These are phyloP conservation scores for Geranomyces michiganensis DNA, from an alignment of 192 early-diverging fungal genomes.

Conservation along the genomic window DNA sequence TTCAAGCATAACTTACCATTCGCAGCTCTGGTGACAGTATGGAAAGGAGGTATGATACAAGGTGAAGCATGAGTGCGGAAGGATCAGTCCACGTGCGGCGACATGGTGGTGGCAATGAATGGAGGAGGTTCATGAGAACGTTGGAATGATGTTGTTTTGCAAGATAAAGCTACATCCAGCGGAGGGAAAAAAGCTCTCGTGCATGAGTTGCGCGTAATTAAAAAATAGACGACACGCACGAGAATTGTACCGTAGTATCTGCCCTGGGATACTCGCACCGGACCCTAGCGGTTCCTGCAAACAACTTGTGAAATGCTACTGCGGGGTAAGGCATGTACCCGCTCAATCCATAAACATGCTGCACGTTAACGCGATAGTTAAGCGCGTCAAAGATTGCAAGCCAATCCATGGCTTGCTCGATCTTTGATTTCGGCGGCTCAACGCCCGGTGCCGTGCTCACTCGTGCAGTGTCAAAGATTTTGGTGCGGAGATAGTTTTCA, in stretches of 20 bases:
- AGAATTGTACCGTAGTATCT: slow-evolving; percentile 48
- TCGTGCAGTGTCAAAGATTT: slow-evolving; percentile 71
- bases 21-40: slow-evolving; percentile 75
- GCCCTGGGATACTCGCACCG: slow-evolving; percentile 72
- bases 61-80: slow-evolving; percentile 52
- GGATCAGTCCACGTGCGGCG: slow-evolving; percentile 54
- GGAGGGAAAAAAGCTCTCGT: background rate
- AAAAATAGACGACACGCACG: too few relatives aligned
- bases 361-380: slow-evolving; percentile 48
- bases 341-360: slow-evolving; percentile 60
- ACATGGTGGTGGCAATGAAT: slow-evolving; percentile 50
- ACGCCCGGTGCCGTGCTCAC: background rate
- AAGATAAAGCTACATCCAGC: background rate
- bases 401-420: slow-evolving; percentile 75
- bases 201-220: background rate
- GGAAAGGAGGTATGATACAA: slow-evolving; percentile 68
- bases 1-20: slow-evolving; percentile 21
- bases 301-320: slow-evolving; percentile 77
- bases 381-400: slow-evolving; percentile 80
- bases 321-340: slow-evolving; percentile 73
- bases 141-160: slow-evolving; percentile 29
- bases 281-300: slow-evolving; percentile 64
- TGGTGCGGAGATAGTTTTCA: slow-evolving; percentile 85
- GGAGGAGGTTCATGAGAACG: slow-evolving; percentile 43
- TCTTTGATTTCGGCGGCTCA: slow-evolving; percentile 41